Conservation (phyloP, 2,329 filamentous ascomycete species). For the Calonectria hawksworthii region DNA sequence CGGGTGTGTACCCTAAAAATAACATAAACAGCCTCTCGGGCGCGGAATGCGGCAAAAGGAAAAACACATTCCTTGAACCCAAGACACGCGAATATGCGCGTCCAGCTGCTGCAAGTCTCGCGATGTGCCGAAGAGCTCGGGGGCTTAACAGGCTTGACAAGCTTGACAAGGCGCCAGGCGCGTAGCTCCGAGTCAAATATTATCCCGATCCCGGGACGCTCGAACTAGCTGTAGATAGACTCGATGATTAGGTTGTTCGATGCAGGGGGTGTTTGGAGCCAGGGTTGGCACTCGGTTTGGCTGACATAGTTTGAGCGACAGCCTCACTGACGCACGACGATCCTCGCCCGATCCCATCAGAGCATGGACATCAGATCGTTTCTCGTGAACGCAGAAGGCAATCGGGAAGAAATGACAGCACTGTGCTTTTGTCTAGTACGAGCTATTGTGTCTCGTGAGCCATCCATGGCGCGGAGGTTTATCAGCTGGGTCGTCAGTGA, state of each 20-base stretch:
- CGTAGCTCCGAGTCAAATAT: neutral
- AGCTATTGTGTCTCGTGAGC: neutral
- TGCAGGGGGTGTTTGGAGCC: neutral
- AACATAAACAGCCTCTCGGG: neutral
- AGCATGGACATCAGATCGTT: too few relatives aligned
- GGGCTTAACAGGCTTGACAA: too few relatives aligned
- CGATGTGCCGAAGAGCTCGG: neutral
- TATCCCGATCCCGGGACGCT: neutral
- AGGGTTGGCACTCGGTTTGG: neutral
- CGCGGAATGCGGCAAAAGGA: neutral
- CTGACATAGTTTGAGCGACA: neutral
- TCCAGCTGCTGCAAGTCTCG: neutral
- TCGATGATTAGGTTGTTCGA: neutral
- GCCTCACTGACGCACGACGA: neutral
- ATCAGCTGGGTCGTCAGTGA: neutral
- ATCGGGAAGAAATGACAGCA: neutral
- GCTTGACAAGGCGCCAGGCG: neutral
- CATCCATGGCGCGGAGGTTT: neutral
- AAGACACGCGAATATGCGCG: neutral
- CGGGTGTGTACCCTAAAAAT: neutral
- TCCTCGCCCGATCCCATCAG: neutral
- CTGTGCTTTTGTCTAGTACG: neutral
- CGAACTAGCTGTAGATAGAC: neutral
- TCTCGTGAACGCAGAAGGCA: neutral
- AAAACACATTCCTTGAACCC: neutral